Conservation (phyloP, 805 yeast genomes). For the Maudiozyma barnettii region DNA sequence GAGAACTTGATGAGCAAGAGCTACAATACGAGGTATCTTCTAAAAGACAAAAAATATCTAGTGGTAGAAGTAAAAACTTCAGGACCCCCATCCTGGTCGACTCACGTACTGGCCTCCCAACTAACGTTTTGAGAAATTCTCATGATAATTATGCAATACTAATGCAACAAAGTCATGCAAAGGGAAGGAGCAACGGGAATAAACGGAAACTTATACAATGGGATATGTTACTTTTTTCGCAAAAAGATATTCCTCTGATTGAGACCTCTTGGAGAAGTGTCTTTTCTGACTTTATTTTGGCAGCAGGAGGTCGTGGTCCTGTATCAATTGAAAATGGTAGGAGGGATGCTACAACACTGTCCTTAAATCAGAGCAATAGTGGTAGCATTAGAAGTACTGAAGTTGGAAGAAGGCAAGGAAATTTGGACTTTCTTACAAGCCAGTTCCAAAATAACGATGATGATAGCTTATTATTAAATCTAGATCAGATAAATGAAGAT, state of each 20-base stretch:
- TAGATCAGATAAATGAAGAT: constrained; percentile 27
- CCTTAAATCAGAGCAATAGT: constrained; percentile 11
- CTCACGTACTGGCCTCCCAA: constrained; percentile 18
- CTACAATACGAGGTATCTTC: background rate
- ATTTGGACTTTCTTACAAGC: background rate
- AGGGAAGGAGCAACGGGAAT: background rate
- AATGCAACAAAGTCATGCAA: constrained; percentile 12
- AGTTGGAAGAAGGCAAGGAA: constrained; percentile 18
- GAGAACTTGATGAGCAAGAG: no score
- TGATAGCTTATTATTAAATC: constrained; percentile 14
- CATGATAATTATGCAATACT: constrained; percentile 13
- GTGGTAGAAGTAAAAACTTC: background rate
- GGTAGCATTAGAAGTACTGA: constrained; percentile 22
- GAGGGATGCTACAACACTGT: constrained; percentile 9
- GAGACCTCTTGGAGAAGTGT: background rate
- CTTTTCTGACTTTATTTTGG: background rate
- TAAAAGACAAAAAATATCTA: background rate
- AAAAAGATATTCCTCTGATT: background rate
- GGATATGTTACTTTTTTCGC: background rate
- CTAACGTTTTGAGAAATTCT: constrained; percentile 18
- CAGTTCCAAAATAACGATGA: background rate
- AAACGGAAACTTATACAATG: background rate
- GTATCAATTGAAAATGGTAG: constrained; percentile 8
- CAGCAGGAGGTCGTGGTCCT: background rate
- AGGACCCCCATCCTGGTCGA: constrained; percentile 7